Evolutionary conservation across 164 flowering plant genomes (phyloP), one percentile per base, ranked within the genome.

Genomic region (Hamamelis virginiana): DNA sequence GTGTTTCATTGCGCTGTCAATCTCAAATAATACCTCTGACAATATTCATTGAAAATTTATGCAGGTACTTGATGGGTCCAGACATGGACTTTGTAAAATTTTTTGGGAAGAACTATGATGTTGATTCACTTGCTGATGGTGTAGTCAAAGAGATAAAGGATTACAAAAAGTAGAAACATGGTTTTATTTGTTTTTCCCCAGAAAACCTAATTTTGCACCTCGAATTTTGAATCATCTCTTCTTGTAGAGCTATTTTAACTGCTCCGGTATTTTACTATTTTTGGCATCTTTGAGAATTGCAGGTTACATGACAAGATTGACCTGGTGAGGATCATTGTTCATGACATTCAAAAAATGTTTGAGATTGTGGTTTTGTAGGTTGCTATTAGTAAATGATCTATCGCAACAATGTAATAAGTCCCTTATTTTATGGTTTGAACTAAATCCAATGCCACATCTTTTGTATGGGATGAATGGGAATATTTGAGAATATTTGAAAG

Each of bases 11-110:
- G n/a, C n/a, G n/a, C 41, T 33, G 41, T 33, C 41, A 33, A 33
- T 33, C 41, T 33, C 41, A 33, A 33, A 33, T 33, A 33, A 33
- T 64, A 16, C 43, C n/a, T 26, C 70, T 72, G 55, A 65, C 51
- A 65, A n/a, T 55, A 1, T 62, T 45, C 62, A 0, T 74, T 18
- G 15, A 16, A 57, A 19, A 72, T 61, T 69, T 50, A 8, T 75
- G 72, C 89, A 95, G 97, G 93, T 95, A 95, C 81, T 77, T 95
- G 84, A 95, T 95, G 97, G 82, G 81, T 66, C 97, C 97, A 0
- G 57, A 85, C 38, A 92, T 92, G 97, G 80, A 86, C 27, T 92
- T 91, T 51, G 90, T 91, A 23, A 95, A 95, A 67, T 92, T 85
- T 65, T 95, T 82, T 67, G 98, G 98, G 68, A 95, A 95, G 87